Base-by-base conservation (phyloP, 2,329 filamentous ascomycete species). In the Polytolypa hystricis region DNA sequence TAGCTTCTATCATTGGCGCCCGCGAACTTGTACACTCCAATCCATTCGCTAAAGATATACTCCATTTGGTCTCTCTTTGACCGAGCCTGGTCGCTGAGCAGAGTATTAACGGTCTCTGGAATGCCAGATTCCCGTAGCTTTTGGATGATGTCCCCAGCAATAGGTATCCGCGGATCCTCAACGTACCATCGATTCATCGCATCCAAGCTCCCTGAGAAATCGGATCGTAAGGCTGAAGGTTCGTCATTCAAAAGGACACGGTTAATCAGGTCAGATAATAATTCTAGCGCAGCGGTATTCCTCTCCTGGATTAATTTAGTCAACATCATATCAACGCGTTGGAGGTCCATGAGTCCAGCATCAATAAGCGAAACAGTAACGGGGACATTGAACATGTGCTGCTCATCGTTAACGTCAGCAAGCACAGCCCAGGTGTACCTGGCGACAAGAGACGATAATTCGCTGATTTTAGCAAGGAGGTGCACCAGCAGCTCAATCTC, bases 31-130 rank as follows among this genome's bases (percentile, higher is more conserved):
- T 73, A 81, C 5, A 95, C 72, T 41, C 81, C 78, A 18, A 89
- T 74, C 91, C 91, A 98, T 62, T 98, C 91, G 29, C 89, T 86
- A 52, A 98, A 95, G 14, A 95, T 73, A 54, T 98, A 96, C 49
- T 93, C 85, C 61, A 93, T 77, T 56, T 95, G 85, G 43, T 93
- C 84, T 43, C 79, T 76, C 47, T 79, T 79, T 20, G 74, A 68
- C 26, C 64, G 57, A 11, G 67, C 61, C 33, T 75, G 70, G 39
- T 79, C 74, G 15, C 71, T 74, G 19, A 68, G 62, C 35, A 69
- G 58, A 37, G 69, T 58, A 45, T 70, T 67, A 34, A 65, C 55
- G 64, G 72, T 62, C 65, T 84, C 56, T 4, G 65, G 65, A 27
- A 73, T 63, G 10, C 70, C 66, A 35, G 67, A 66, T 45, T 74